These are phyloP conservation scores for Gentiana dahurica DNA, from an alignment of 257 asterid species.

Conservation along the genomic window DNA sequence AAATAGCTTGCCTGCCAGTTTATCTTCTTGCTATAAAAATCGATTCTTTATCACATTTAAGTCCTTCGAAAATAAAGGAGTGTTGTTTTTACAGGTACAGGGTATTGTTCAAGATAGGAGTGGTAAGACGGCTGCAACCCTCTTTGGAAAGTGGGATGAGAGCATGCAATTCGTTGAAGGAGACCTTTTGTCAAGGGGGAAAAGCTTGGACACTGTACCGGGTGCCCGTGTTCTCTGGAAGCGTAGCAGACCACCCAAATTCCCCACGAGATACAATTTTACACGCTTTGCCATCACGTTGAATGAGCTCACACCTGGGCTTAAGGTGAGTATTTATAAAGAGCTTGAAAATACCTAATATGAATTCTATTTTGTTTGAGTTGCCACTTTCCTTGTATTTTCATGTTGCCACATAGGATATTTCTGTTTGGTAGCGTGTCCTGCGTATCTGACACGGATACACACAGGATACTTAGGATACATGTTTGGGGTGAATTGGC, in stretches of 20 bases:
- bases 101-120: slow-evolving; percentile 75
- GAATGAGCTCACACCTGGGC: slow-evolving; percentile 74
- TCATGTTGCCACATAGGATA: not conserved
- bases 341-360: not conserved
- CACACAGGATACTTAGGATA: no score
- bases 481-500: no score
- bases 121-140: slow-evolving; percentile 77
- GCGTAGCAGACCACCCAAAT: slow-evolving; percentile 64
- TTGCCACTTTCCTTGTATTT: not conserved
- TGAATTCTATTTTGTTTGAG: not conserved
- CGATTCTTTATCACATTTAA: not conserved
- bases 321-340: slow-evolving; percentile 41
- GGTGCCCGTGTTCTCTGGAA: slow-evolving; percentile 82
- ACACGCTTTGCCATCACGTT: slow-evolving; percentile 85
- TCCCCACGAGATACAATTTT: slow-evolving; percentile 77
- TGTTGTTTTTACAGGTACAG: slow-evolving; percentile 60
- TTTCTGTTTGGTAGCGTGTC: no score
- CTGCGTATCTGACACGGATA: no score
- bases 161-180: slow-evolving; percentile 76
- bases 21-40: no score
- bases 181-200: slow-evolving; percentile 56
- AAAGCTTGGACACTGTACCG: slow-evolving; percentile 42
- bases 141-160: slow-evolving; percentile 96
- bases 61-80: slow-evolving; percentile 3
- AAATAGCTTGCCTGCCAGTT: no score